phyloP scores from a whole-genome alignment of 2,329 filamentous ascomycete species.

The Aschersonia sp. region DNA sequence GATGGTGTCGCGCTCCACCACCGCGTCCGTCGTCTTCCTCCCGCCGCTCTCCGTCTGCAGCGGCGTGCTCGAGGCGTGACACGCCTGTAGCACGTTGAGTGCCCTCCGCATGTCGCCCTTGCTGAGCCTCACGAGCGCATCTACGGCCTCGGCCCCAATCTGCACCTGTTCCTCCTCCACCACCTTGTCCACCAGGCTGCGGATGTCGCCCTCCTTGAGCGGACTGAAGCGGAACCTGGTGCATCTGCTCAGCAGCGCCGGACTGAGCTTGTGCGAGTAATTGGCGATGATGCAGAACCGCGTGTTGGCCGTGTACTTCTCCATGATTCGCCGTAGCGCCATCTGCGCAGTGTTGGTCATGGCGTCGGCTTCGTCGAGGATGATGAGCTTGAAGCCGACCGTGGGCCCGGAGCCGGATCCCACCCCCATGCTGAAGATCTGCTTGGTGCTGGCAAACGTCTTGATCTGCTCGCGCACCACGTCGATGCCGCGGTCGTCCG shows the following conservation, averaged over 20 bases:
- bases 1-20: slow-evolving; percentile 56
- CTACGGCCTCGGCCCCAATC: slow-evolving; percentile 67
- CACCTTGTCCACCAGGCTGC: slow-evolving; percentile 74
- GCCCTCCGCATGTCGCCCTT: slow-evolving; percentile 95
- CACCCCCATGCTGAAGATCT: slow-evolving; percentile 69
- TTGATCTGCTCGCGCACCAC: slow-evolving; percentile 98
- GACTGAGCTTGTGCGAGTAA: slow-evolving; percentile 95
- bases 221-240: slow-evolving; percentile 93
- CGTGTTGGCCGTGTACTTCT: slow-evolving; percentile 97
- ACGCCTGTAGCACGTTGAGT: slow-evolving; percentile 90
- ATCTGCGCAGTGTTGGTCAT: slow-evolving; percentile 99
- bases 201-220: slow-evolving; percentile 76
- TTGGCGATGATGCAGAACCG: slow-evolving; percentile 98
- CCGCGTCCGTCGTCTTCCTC: not conserved
- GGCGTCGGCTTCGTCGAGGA: slow-evolving; percentile 96
- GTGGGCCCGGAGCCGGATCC: slow-evolving; percentile 32
- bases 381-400: slow-evolving; percentile 85
- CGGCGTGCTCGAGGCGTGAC: slow-evolving; percentile 80
- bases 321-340: slow-evolving; percentile 94
- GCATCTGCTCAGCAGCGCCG: slow-evolving; percentile 81
- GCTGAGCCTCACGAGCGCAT: slow-evolving; percentile 73
- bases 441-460: slow-evolving; percentile 94
- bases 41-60: slow-evolving; percentile 39
- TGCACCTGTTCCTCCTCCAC: slow-evolving; percentile 76
- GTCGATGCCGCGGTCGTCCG: slow-evolving; percentile 93